phyloP scores from a whole-genome alignment of 768 basidiomycete species.

The Heimioporus sp. region DNA sequence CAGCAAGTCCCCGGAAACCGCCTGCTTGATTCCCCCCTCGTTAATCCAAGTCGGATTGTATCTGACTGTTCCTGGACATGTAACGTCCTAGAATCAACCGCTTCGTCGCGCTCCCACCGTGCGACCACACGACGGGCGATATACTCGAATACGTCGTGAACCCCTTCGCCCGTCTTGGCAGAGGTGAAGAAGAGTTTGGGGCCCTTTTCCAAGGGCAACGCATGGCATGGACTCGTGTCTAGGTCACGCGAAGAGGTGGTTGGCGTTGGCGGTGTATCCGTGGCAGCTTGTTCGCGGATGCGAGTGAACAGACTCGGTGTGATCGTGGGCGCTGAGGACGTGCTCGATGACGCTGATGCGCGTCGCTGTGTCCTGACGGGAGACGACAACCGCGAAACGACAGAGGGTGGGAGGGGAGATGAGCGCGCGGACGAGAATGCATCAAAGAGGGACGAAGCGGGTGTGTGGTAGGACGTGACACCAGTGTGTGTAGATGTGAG shows the following conservation, averaged over 20 bases:
- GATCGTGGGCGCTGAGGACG: conserved; percentile 50
- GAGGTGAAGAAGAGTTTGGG: conserved; percentile 73
- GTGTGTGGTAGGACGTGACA: conserved; percentile 70
- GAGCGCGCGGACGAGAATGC: conserved; percentile 57
- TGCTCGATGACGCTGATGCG: conserved; percentile 37
- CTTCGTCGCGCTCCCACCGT: conserved; percentile 69
- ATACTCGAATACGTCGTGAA: conserved; percentile 74
- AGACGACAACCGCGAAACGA: conserved; percentile 27
- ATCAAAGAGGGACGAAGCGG: conserved; percentile 75
- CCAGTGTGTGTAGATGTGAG: conserved; percentile 57
- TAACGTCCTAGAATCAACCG: conserved; percentile 43
- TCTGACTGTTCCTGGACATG: conserved; percentile 38
- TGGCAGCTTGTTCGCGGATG: conserved; percentile 14
- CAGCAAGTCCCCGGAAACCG: conserved; percentile 18
- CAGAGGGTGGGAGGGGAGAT: conserved; percentile 46
- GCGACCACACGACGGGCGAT: conserved; percentile 60
- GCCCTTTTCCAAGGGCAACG: conserved; percentile 42
- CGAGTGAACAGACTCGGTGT: conserved; percentile 58
- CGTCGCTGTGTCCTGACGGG: conserved; percentile 30
- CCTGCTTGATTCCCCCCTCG: conserved; percentile 9
- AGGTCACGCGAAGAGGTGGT: conserved; percentile 7
- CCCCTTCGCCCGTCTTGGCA: conserved; percentile 76
- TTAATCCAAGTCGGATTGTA: conserved; percentile 36
- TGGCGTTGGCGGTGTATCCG: conserved; percentile 16
- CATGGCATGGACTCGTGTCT: conserved; percentile 11